Evolutionary conservation across 257 asterid genomes (phyloP).

Genomic region (Solanum sejunctum): DNA sequence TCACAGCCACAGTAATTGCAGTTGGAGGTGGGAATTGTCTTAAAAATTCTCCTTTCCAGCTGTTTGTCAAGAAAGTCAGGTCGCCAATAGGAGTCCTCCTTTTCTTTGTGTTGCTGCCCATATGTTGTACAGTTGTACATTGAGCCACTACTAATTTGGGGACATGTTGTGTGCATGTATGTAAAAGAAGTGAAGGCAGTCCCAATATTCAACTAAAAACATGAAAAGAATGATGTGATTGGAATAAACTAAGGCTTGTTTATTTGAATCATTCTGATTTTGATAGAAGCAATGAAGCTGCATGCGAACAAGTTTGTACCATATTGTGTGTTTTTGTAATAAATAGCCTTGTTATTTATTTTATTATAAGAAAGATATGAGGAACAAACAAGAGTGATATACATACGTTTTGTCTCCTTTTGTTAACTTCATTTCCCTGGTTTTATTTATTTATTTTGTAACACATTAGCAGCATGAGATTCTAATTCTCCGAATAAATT

Average conservation of each 20-base stretch:
- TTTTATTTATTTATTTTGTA: too few relatives aligned
- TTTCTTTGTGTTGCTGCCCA: not conserved
- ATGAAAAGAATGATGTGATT: not conserved
- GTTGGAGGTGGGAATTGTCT: not conserved
- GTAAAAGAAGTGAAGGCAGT: not conserved
- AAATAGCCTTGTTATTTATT: too few relatives aligned
- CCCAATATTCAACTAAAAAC: not conserved
- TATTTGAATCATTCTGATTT: not conserved
- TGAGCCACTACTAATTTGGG: not conserved
- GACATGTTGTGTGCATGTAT: not conserved
- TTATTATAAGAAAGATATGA: too few relatives aligned
- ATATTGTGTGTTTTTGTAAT: not conserved
- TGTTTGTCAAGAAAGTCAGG: not conserved
- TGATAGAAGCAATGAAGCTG: not conserved
- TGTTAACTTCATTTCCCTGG: too few relatives aligned
- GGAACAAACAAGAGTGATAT: too few relatives aligned
- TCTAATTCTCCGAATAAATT: too few relatives aligned
- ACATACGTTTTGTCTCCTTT: too few relatives aligned
- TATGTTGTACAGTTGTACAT: not conserved
- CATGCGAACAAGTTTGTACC: not conserved
- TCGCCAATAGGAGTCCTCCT: not conserved
- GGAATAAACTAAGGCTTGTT: not conserved
- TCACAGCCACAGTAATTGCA: slow-evolving; percentile 4
- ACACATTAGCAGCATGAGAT: too few relatives aligned
- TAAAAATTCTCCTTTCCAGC: not conserved